phyloP scores from a whole-genome alignment of 495 filamentous ascomycete species.

The Chaetomidium leptoderma region DNA sequence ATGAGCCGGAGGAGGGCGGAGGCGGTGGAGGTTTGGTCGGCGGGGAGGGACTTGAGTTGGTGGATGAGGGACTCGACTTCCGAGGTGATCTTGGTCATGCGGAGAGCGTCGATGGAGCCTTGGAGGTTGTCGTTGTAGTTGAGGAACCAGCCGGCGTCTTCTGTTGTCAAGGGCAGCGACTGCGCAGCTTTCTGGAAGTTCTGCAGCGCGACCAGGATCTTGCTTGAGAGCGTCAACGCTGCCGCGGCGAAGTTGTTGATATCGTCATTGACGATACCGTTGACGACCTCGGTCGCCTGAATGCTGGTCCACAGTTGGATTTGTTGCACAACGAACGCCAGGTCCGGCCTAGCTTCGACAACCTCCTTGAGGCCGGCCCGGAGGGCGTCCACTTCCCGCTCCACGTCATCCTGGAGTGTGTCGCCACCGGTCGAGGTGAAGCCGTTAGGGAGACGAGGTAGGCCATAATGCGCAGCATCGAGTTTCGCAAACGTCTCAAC shows the following conservation, averaged over 20 bases:
- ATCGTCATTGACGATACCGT: slow-evolving; percentile 16
- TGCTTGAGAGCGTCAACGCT: slow-evolving; percentile 55
- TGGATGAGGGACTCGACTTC: slow-evolving; percentile 45
- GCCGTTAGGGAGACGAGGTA: slow-evolving; percentile 53
- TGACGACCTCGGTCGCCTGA: slow-evolving; percentile 15
- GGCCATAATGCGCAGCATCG: slow-evolving; percentile 36
- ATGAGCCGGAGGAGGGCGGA: slow-evolving; percentile 61
- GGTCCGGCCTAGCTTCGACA: slow-evolving; percentile 47
- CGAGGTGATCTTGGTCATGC: slow-evolving; percentile 48
- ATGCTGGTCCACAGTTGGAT: slow-evolving; percentile 47
- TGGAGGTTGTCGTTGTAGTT: slow-evolving; percentile 55
- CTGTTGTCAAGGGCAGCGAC: slow-evolving; percentile 46
- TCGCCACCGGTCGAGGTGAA: slow-evolving; percentile 47
- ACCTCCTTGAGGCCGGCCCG: slow-evolving; percentile 41
- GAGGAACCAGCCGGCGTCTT: slow-evolving; percentile 60
- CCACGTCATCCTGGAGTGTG: slow-evolving; percentile 44
- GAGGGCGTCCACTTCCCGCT: slow-evolving; percentile 43
- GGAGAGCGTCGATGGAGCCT: slow-evolving; percentile 54
- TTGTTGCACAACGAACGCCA: slow-evolving; percentile 61
- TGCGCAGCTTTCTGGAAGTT: slow-evolving; percentile 52
- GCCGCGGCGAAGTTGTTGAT: slow-evolving; percentile 40
- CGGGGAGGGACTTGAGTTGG: slow-evolving; percentile 48
- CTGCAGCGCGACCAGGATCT: slow-evolving; percentile 70
- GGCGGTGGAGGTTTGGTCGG: slow-evolving; percentile 41
- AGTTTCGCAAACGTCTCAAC: slow-evolving; percentile 42